Evolutionary conservation across 805 yeast species (phyloP).

Genomic region (Wickerhamomyces sydowiorum): DNA sequence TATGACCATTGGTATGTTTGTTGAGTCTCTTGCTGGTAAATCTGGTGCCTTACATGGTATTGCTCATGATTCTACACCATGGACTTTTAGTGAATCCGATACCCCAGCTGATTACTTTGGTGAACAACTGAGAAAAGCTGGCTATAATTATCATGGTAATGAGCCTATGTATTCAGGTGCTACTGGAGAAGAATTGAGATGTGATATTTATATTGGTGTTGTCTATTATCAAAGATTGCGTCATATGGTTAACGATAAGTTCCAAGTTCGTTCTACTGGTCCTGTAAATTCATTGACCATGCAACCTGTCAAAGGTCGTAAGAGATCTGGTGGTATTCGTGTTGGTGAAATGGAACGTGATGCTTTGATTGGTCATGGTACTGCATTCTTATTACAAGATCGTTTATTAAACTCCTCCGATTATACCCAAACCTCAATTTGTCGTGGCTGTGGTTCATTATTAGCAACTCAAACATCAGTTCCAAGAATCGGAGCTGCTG

Average conservation of each 20-base stretch:
- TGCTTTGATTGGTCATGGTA: conserved; percentile 97
- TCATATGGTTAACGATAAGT: conserved; percentile 99
- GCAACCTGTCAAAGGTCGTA: conserved; percentile 99
- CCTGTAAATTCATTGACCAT: conserved; percentile 94
- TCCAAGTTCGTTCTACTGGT: conserved; percentile 98
- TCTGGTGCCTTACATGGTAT: conserved; percentile 98
- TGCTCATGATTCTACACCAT: conserved; percentile 96
- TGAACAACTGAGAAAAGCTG: conserved; percentile 80
- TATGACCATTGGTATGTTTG: conserved; percentile 99
- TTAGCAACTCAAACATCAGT: conserved; percentile 86
- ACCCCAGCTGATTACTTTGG: conserved; percentile 98
- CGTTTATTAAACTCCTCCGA: conserved; percentile 93
- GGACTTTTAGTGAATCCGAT: conserved; percentile 86
- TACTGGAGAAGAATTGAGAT: conserved; percentile 95
- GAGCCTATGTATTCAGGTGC: conserved; percentile 99
- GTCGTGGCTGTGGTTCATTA: conserved; percentile 91
- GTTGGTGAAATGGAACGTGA: conserved; percentile 99
- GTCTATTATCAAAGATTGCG: conserved; percentile 97
- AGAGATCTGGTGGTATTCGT: conserved; percentile 98
- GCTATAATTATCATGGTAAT: conserved; percentile 96
- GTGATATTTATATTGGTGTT: conserved; percentile 93
- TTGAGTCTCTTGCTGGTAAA: conserved; percentile 96
- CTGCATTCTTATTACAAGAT: conserved; percentile 91
- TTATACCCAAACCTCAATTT: conserved; percentile 84
- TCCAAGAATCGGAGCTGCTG: conserved; percentile 79